Conservation (phyloP, 2,329 filamentous ascomycete species). For the Claviceps maximensis region DNA sequence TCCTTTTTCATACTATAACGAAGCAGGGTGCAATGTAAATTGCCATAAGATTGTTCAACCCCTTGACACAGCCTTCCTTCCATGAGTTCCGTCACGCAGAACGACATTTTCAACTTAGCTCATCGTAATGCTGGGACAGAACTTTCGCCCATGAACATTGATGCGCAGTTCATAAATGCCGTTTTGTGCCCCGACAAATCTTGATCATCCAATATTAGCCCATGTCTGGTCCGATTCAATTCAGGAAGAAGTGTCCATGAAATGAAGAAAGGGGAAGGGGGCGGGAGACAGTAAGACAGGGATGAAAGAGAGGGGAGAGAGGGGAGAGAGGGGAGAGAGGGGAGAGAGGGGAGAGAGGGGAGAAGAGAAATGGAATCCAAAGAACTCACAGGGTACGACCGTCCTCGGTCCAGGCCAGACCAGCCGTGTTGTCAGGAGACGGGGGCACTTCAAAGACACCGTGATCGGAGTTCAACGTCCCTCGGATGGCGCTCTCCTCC, state of each 20-base stretch:
- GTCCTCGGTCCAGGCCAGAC: conserved; percentile 48
- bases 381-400: conserved; percentile 43
- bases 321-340: neutral
- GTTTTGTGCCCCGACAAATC: conserved; percentile 53
- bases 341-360: neutral
- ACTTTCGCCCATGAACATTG: conserved; percentile 47
- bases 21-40: too few species aligned
- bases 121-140: conserved; percentile 40
- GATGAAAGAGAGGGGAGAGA: neutral
- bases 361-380: neutral
- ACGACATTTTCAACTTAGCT: conserved; percentile 23
- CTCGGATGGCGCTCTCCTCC: conserved; percentile 24
- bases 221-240: neutral
- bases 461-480: conserved; percentile 21
- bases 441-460: conserved; percentile 30
- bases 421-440: conserved; percentile 45
- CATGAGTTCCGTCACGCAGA: neutral
- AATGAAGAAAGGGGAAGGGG: neutral
- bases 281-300: neutral
- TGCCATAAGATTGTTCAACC: neutral
- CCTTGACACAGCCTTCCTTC: neutral
- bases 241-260: neutral
- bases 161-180: conserved; percentile 65
- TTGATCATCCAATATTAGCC: conserved; percentile 19
- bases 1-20: neutral